Percentiles rank a stretch among this genome's conserved stretches.
Evolutionary conservation across 148 eudicot species (phyloP).

Genomic region (Rhododendron vialii): DNA sequence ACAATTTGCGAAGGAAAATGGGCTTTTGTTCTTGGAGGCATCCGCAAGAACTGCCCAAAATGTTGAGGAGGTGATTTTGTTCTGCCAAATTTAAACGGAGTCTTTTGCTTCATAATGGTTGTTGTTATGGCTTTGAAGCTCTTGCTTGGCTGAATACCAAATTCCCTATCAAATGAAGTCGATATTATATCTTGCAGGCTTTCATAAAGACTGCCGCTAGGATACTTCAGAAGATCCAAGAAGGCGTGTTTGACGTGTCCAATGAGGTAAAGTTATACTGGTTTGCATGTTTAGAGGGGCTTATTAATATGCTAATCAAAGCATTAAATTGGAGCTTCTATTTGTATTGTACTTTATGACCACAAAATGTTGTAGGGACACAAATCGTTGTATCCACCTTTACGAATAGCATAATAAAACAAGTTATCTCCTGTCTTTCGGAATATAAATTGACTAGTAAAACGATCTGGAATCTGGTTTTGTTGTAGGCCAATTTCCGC

Average conservation of each 20-base stretch:
- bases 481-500: not conserved
- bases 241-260: constrained; percentile 65
- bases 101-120: not conserved
- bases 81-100: not conserved
- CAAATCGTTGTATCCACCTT: not conserved
- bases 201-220: constrained; percentile 52
- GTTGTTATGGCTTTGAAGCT: not conserved
- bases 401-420: not conserved
- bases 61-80: constrained; percentile 61
- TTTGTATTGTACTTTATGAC: not conserved
- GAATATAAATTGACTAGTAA: not conserved
- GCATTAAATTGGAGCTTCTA: not conserved
- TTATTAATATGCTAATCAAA: not conserved
- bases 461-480: not conserved
- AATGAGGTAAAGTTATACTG: constrained; percentile 46
- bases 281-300: not conserved
- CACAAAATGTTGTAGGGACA: not conserved
- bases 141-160: not conserved
- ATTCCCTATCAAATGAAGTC: not conserved
- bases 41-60: constrained; percentile 72
- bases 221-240: constrained; percentile 62
- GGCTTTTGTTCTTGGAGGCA: constrained; percentile 63
- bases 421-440: not conserved
- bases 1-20: constrained; percentile 78
- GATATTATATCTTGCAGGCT: constrained; percentile 32